These are phyloP conservation scores for Durio zibethinus DNA, from an alignment of 345 rosid species.

Conservation along the genomic window DNA sequence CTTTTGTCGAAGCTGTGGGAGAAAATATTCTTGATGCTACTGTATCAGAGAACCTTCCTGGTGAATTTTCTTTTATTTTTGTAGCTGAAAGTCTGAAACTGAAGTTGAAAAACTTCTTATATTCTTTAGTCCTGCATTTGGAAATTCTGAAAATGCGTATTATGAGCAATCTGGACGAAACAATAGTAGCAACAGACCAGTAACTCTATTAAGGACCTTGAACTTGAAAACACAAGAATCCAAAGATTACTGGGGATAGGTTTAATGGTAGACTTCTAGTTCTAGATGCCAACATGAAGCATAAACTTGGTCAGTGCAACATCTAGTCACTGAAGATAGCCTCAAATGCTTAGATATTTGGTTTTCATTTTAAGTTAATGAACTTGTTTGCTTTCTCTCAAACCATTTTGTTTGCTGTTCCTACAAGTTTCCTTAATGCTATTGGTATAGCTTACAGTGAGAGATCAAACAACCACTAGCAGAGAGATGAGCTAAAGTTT, in stretches of 20 bases:
- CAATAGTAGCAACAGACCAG: background rate
- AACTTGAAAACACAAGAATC: background rate
- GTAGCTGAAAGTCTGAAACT: background rate
- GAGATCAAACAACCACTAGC: background rate
- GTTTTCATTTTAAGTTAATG: constrained; percentile 1
- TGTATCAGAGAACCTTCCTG: constrained; percentile 90
- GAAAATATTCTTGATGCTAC: constrained; percentile 84
- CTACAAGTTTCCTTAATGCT: background rate
- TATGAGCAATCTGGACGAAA: background rate
- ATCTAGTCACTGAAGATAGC: background rate
- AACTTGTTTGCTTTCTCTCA: background rate
- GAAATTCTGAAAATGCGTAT: background rate
- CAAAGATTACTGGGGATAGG: background rate
- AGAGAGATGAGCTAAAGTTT: background rate
- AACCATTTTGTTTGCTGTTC: background rate
- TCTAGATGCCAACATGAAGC: background rate
- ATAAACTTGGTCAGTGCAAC: background rate
- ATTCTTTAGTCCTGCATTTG: background rate
- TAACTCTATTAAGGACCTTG: background rate
- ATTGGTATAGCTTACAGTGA: background rate
- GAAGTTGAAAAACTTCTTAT: background rate
- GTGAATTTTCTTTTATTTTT: constrained; percentile 34
- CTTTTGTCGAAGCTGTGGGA: constrained; percentile 81
- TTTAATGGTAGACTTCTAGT: background rate
- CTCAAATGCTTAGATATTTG: background rate